Base-by-base conservation (phyloP, 1,284 basidiomycete species). In the Naganishia sp. region DNA sequence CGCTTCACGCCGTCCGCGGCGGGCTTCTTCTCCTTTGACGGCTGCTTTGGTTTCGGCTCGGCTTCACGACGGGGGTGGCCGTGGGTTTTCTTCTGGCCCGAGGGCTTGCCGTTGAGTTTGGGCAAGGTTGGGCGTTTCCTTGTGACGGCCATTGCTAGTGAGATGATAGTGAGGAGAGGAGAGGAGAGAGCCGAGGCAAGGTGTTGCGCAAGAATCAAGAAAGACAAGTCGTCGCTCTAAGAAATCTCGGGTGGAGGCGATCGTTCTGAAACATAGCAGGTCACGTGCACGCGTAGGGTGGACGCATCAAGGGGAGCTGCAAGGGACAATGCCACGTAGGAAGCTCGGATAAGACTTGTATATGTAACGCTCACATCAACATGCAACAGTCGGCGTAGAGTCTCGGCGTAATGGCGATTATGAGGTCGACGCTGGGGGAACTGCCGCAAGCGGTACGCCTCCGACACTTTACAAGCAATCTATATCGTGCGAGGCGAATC, bases 41-140 rank as follows among this genome's bases (percentile, higher is more conserved):
- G 45, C 10, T 31, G 48, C 42, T 61, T 49, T 21, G 48, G 89
- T 92, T 79, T 97, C 94, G 0, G 88, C 86, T 74, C 90, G 90
- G 64, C 97, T 78, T 61, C 59, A 10, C 48, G 2, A 23, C 59
- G 45, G 15, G 33, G 59, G 13, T 61, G 59, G 5, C 59, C 59
- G 23, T 61, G 59, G 7, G 33, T 18, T 13, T 39, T 49, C 43
- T 61, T 61, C 21, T 49, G 59, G 21, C 59, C 59, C 2, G 59
- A 61, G 15, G 59, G 59, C 42, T 61, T 61, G 59, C 59, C 59
- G 59, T 61, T 61, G 11, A 61, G 48, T 25, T 61, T 61, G 21
- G 59, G 59, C 59, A 61, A 43, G 13, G 59, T 61, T 13, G 59
- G 59, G 36, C 59, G 25, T 43, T 52, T 61, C 39, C 49, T 52